Conservation (phyloP, 2,329 filamentous ascomycete genomes). For the Botryosphaeria dothidea region DNA sequence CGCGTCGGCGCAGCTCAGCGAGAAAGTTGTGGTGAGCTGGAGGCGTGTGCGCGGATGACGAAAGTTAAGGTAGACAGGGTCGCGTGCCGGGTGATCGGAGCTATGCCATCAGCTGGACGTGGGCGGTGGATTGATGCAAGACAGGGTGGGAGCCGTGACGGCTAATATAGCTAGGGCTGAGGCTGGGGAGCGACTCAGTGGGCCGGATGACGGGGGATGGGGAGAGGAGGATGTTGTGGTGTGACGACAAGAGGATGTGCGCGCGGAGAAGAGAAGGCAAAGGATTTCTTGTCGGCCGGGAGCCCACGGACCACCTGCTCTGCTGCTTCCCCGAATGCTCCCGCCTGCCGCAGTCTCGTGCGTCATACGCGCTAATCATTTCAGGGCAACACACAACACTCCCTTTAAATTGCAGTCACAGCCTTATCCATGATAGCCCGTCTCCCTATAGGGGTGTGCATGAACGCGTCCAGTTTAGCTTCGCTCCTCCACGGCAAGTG, state of each 20-base stretch:
- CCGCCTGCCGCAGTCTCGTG: conserved; percentile 7
- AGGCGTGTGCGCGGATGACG: conserved; percentile 12
- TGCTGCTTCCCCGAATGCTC: conserved; percentile 3
- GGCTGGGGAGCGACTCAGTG: background rate
- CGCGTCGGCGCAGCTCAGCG: background rate
- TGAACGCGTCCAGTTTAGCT: background rate
- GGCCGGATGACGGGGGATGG: conserved; percentile 8
- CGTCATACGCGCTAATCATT: conserved; percentile 16
- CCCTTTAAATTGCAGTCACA: conserved; percentile 5
- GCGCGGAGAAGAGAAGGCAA: conserved; percentile 9
- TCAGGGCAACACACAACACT: conserved; percentile 1
- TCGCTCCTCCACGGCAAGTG: background rate
- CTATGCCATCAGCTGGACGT: conserved; percentile 12
- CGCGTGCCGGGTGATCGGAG: conserved; percentile 15
- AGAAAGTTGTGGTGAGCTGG: conserved; percentile 2
- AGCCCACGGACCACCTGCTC: background rate
- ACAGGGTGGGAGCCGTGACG: background rate
- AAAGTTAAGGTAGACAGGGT: conserved; percentile 3
- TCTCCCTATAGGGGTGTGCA: background rate
- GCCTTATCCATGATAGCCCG: background rate
- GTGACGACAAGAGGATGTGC: conserved; percentile 15
- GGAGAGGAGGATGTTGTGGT: conserved; percentile 8
- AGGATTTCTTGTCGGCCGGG: conserved; percentile 17
- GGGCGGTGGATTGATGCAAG: background rate
- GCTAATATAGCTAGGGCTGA: conserved; percentile 11